A percentile compares a stretch with the other conserved stretches of the same genome.
These are phyloP conservation scores for Didymella segeticola DNA, from an alignment of 2,329 filamentous ascomycete genomes.

Conservation along the genomic window DNA sequence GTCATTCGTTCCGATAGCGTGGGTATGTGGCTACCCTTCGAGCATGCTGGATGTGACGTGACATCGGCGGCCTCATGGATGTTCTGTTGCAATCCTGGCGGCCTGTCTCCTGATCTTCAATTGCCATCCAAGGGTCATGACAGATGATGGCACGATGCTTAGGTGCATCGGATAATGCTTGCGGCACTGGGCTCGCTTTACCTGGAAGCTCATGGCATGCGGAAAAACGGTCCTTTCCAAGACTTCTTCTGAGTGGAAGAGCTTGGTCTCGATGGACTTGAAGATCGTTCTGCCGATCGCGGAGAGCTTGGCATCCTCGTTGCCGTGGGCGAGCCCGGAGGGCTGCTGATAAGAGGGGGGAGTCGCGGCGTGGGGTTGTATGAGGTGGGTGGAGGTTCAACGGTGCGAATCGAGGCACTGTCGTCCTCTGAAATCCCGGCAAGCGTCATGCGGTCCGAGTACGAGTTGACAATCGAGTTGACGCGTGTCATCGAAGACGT, in stretches of 20 bases:
- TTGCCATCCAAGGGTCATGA: neutral
- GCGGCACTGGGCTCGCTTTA: neutral
- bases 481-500: constrained; percentile 30
- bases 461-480: constrained; percentile 42
- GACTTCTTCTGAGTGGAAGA: constrained; percentile 22
- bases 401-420: constrained; percentile 35
- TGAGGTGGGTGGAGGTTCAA: constrained; percentile 26
- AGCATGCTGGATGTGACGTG: constrained; percentile 1
- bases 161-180: neutral
- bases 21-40: neutral
- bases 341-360: constrained; percentile 19
- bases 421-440: constrained; percentile 43
- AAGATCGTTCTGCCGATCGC: constrained; percentile 1
- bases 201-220: constrained; percentile 33
- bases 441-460: constrained; percentile 39
- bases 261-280: constrained; percentile 5
- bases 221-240: constrained; percentile 43
- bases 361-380: constrained; percentile 26
- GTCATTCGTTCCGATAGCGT: neutral
- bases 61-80: neutral
- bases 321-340: constrained; percentile 22
- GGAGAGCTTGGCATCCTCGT: constrained; percentile 22
- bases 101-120: neutral
- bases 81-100: neutral
- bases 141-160: neutral